A percentile compares a stretch with the other conserved stretches of the same genome.
Conservation (phyloP, 352 stramenopile genomes). For the Phytophthora europaea region DNA sequence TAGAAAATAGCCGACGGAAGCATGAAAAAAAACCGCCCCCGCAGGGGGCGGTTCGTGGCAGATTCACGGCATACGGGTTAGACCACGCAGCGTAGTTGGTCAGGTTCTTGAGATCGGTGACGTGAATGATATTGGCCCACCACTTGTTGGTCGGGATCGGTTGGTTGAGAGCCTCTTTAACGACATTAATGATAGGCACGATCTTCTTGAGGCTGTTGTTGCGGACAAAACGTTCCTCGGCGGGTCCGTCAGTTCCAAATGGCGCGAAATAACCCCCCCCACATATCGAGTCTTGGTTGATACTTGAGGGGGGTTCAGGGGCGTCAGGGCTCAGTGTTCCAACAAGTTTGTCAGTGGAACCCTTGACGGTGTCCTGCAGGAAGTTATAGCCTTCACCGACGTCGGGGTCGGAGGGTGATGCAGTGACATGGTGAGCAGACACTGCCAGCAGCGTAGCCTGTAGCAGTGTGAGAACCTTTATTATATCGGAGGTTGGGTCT, state of each 20-base stretch:
- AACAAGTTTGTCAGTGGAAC: slow-evolving; percentile 22
- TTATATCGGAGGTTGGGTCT: slow-evolving; percentile 10
- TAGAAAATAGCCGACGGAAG: no score
- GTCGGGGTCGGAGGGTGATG: slow-evolving; percentile 11
- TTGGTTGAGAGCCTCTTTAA: slow-evolving; percentile 50
- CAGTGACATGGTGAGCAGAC: neutral
- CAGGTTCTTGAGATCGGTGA: slow-evolving; percentile 49
- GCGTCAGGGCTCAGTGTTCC: slow-evolving; percentile 17
- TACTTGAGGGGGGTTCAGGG: neutral
- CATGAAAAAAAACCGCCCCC: slow-evolving; percentile 17
- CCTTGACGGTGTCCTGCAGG: slow-evolving; percentile 16
- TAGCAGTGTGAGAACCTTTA: slow-evolving; percentile 22
- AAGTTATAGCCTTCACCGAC: slow-evolving; percentile 35
- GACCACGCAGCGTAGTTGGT: slow-evolving; percentile 64
- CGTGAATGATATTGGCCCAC: slow-evolving; percentile 84
- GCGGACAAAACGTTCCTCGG: slow-evolving; percentile 53
- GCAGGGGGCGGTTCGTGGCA: slow-evolving; percentile 55
- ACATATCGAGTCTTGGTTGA: slow-evolving; percentile 23
- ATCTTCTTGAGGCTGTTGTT: slow-evolving; percentile 55
- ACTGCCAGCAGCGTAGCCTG: slow-evolving; percentile 9
- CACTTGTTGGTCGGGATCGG: slow-evolving; percentile 86
- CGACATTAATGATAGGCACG: slow-evolving; percentile 72
- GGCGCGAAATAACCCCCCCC: slow-evolving; percentile 43
- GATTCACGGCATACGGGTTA: slow-evolving; percentile 76
- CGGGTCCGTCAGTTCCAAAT: slow-evolving; percentile 53